Base-by-base conservation (phyloP, 345 rosid genomes). In the Jatropha curcas region DNA sequence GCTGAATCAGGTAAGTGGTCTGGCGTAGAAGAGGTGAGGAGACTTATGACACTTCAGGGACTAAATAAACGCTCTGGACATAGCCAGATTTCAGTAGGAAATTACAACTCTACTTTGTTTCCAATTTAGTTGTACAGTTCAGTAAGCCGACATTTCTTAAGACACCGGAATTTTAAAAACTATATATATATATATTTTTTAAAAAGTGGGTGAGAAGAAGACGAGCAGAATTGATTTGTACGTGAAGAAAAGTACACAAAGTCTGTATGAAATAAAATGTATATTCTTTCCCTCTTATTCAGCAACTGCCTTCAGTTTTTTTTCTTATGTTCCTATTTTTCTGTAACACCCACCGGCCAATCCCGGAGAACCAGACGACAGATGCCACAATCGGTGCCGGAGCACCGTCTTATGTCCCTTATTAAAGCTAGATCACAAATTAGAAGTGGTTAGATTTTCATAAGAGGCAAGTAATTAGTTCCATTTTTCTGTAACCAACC, bases 21-120 rank as follows among this genome's bases (percentile, higher is more conserved):
- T 76, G 79, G 67, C 69, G 89, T 78, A 30, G 89, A 85, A 73
- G 81, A 88, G 58, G 84, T 84, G 65, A 81, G 89, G 77, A 84
- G 82, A 30, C 61, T 80, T 70, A 85, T 84, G 88, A 78, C 73
- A 78, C 71, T 60, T 24, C 72, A 71, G 46, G 53, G 83, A 58
- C 75, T 87, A 35, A 77, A 60, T 9, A 86, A 87, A 74, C 30
- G 73, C 71, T 76, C 65, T 2, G 90, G 90, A 24, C 79, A 78
- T 73, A 85, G 89, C 83, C 69, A 65, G 76, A 61, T 84, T 75
- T 34, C 58, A 30, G 22, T 10, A 34, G 59, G 56, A 30, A 43
- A 30, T 45, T 59, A 17, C 20, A 30, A 16, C 13, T 16, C 10
- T 59, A 5, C n/a, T 59, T 16, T 30, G 7, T 16, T 30, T 31